Conservation (phyloP, 192 early-diverging fungal species). For the Geranomyces michiganensis region DNA sequence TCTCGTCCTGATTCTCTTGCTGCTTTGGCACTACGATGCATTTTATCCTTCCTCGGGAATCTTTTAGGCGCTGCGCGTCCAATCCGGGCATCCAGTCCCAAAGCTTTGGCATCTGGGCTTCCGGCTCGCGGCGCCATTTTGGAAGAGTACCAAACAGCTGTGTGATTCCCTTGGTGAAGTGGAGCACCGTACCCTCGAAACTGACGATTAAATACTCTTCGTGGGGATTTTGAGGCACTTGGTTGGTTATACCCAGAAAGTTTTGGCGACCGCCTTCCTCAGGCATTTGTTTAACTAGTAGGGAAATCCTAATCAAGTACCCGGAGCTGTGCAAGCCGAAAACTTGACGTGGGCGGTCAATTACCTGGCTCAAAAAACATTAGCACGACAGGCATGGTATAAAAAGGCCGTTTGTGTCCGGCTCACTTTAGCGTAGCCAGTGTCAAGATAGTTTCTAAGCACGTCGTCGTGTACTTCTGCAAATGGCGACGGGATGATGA, state of each 20-base stretch:
- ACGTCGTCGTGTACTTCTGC: conserved; percentile 47
- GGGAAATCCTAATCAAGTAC: conserved; percentile 34
- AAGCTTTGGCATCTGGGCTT: not conserved
- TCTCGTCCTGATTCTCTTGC: no score
- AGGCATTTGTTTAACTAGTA: conserved; percentile 46
- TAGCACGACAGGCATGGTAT: not conserved
- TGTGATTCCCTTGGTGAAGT: conserved; percentile 25
- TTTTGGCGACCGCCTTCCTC: conserved; percentile 28
- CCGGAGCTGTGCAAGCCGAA: conserved; percentile 42
- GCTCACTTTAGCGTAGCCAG: conserved; percentile 48
- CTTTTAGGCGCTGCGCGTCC: not conserved
- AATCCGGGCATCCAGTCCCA: conserved; percentile 16
- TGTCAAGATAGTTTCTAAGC: conserved; percentile 47
- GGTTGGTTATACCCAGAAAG: conserved; percentile 42
- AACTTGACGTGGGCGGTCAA: conserved; percentile 48
- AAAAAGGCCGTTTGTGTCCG: no score
- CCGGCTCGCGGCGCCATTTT: not conserved
- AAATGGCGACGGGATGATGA: conserved; percentile 50
- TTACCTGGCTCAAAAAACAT: no score
- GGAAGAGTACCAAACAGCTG: not conserved
- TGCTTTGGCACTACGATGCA: not conserved
- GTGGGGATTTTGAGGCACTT: not conserved
- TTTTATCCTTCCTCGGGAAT: not conserved
- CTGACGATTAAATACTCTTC: conserved; percentile 43
- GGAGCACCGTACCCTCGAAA: conserved; percentile 23